phyloP scores from a whole-genome alignment of 176 grass and related monocot species.

The Musa schizocarpa region DNA sequence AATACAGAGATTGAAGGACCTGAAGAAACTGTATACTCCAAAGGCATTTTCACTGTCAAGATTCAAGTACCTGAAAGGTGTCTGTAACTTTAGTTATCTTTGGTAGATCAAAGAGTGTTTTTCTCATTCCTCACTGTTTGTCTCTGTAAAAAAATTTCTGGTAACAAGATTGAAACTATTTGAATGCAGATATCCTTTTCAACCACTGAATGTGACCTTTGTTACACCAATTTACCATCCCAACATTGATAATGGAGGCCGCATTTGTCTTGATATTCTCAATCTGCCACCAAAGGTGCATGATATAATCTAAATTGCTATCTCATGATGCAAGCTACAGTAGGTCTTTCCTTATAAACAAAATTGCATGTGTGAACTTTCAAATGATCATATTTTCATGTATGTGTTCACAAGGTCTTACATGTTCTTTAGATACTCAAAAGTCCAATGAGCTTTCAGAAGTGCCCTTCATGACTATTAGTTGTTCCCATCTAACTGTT shows the following conservation, averaged over 20 bases:
- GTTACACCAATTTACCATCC: constrained; percentile 89
- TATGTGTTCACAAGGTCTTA: too few species aligned
- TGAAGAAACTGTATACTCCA: constrained; percentile 60
- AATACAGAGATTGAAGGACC: constrained; percentile 60
- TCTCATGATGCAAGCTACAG: background rate
- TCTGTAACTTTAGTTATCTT: background rate
- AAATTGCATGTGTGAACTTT: background rate
- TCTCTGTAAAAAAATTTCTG: background rate
- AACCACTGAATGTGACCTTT: constrained; percentile 81
- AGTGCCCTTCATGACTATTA: too few species aligned
- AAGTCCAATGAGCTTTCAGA: too few species aligned
- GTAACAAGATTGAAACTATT: constrained; percentile 1
- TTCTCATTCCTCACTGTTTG: background rate
- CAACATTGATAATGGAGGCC: constrained; percentile 89
- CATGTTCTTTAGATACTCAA: too few species aligned
- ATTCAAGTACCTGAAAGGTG: constrained; percentile 89
- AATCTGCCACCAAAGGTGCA: constrained; percentile 89
- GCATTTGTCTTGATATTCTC: constrained; percentile 93
- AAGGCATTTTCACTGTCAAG: constrained; percentile 67
- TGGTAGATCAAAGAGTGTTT: background rate
- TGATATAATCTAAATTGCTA: background rate
- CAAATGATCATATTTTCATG: too few species aligned
- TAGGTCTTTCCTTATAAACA: background rate
- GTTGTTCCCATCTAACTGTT: too few species aligned
- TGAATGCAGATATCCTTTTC: constrained; percentile 81